A percentile compares a stretch with the other conserved stretches of the same genome.
Conservation (phyloP, 1,284 basidiomycete species). For the Schizophyllum amplum region DNA sequence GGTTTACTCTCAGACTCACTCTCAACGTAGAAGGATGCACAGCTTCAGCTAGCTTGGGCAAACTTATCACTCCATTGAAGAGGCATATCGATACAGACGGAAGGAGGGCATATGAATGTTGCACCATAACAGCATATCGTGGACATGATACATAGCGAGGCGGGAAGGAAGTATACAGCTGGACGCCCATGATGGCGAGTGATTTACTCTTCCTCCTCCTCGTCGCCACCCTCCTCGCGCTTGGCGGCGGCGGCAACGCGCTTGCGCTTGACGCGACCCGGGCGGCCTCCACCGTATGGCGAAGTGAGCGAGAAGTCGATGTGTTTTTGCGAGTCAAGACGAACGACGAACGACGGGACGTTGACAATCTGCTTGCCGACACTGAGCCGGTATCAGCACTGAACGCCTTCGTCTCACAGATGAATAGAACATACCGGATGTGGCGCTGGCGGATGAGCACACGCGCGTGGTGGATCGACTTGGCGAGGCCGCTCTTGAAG, state of each 20-base stretch:
- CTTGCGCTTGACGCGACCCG: constrained; percentile 99
- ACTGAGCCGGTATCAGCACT: not conserved
- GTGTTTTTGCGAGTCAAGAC: constrained; percentile 96
- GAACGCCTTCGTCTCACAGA: not conserved
- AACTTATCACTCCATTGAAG: too few species aligned
- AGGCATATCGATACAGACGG: not conserved
- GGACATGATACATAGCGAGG: not conserved
- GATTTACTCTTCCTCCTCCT: constrained; percentile 63
- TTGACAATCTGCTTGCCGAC: constrained; percentile 99
- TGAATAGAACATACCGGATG: constrained; percentile 67
- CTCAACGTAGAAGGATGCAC: too few species aligned
- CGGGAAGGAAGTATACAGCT: not conserved
- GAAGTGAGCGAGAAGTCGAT: constrained; percentile 98
- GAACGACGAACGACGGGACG: constrained; percentile 98
- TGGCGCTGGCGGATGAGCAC: constrained; percentile 96
- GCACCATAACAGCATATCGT: not conserved
- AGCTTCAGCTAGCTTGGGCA: too few species aligned
- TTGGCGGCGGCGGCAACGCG: constrained; percentile 89
- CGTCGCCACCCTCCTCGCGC: constrained; percentile 86
- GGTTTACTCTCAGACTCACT: too few species aligned
- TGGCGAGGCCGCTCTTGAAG: constrained; percentile 97
- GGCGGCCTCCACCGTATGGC: constrained; percentile 94
- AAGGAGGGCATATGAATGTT: not conserved
- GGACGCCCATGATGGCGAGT: not conserved
- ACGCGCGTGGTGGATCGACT: constrained; percentile 98